Evolutionary conservation across 495 filamentous ascomycete genomes (phyloP).

Genomic region (Podospora tetraspora): DNA sequence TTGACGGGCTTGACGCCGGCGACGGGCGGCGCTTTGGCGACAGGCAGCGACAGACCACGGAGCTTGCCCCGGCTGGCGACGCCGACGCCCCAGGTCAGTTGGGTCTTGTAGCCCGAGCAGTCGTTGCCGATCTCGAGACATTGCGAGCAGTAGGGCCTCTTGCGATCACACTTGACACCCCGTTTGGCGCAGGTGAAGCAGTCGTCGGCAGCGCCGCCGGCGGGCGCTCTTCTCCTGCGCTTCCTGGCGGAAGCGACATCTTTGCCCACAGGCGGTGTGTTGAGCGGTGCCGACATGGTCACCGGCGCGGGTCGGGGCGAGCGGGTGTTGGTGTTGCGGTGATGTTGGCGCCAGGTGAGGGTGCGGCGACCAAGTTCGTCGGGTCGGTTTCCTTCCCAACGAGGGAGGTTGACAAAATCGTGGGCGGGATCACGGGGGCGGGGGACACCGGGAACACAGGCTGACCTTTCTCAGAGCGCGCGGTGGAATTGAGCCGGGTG

Average conservation of each 20-base stretch:
- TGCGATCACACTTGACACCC: slow-evolving; percentile 79
- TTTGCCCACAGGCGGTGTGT: slow-evolving; percentile 36
- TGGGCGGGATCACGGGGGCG: slow-evolving; percentile 12
- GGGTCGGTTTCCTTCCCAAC: not conserved
- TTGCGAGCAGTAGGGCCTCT: slow-evolving; percentile 90
- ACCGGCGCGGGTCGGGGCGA: not conserved
- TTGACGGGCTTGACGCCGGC: slow-evolving; percentile 43
- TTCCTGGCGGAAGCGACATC: slow-evolving; percentile 56
- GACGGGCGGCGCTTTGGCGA: slow-evolving; percentile 65
- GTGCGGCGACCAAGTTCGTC: not conserved
- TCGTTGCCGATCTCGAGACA: slow-evolving; percentile 88
- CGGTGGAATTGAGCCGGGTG: slow-evolving; percentile 26
- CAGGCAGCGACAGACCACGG: slow-evolving; percentile 77
- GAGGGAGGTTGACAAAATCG: not conserved
- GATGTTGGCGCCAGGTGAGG: not conserved
- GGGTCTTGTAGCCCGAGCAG: slow-evolving; percentile 95
- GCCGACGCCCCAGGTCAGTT: slow-evolving; percentile 95
- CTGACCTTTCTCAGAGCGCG: slow-evolving; percentile 22
- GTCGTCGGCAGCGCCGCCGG: slow-evolving; percentile 87
- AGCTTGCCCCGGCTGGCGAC: slow-evolving; percentile 96
- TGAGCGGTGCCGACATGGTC: slow-evolving; percentile 44
- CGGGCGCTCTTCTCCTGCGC: slow-evolving; percentile 79
- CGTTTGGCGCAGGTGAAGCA: slow-evolving; percentile 90
- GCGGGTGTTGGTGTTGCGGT: slow-evolving; percentile 7
- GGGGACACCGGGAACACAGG: slow-evolving; percentile 32